phyloP scores from a whole-genome alignment of 73 alveolate genomes.

The Stentor roeselii region DNA sequence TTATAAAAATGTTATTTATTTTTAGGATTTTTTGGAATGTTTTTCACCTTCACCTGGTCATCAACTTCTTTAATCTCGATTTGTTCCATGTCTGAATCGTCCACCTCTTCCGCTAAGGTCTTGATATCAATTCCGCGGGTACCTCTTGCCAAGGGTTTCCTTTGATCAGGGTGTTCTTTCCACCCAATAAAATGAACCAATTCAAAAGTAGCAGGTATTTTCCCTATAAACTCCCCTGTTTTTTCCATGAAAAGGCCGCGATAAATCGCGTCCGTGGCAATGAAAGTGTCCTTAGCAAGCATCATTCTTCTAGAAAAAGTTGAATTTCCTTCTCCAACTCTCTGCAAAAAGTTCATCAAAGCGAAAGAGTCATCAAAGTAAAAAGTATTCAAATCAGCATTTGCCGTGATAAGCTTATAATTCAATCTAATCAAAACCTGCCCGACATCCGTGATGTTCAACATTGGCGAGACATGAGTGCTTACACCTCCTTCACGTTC shows the following conservation, averaged over 20 bases:
- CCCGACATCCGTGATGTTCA: constrained; percentile 47
- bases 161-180: constrained; percentile 42
- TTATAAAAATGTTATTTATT: not conserved
- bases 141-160: constrained; percentile 44
- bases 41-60: not conserved
- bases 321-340: constrained; percentile 46
- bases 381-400: constrained; percentile 37
- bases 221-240: constrained; percentile 20
- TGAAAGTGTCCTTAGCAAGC: constrained; percentile 35
- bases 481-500: constrained; percentile 63
- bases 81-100: constrained; percentile 18
- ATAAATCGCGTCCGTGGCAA: constrained; percentile 44
- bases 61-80: not conserved
- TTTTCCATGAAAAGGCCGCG: constrained; percentile 35
- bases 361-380: constrained; percentile 30
- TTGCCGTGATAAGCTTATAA: constrained; percentile 41
- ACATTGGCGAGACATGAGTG: constrained; percentile 52
- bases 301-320: constrained; percentile 38
- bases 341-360: constrained; percentile 36
- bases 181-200: constrained; percentile 47
- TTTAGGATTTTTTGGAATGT: not conserved
- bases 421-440: constrained; percentile 38
- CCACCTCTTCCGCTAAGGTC: not conserved
- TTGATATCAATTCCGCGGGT: constrained; percentile 20
- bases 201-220: constrained; percentile 44